These are phyloP conservation scores for Albifimbria verrucaria DNA, from an alignment of 2,329 filamentous ascomycete genomes.

Conservation along the genomic window DNA sequence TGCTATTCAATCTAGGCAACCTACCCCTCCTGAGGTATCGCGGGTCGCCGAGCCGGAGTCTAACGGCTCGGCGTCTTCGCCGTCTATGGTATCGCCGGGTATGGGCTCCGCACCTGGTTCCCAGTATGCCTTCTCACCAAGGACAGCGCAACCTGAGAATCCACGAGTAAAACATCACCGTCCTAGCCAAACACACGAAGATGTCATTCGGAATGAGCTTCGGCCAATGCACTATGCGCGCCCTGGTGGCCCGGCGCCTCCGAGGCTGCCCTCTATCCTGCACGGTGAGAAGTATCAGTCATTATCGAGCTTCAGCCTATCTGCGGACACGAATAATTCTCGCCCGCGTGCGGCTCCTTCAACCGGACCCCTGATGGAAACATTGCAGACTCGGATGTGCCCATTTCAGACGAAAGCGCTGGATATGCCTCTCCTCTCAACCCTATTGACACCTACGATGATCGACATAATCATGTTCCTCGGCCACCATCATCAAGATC, in stretches of 20 bases:
- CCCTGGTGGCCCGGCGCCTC: background rate
- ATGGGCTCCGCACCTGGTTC: background rate
- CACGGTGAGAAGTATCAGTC: background rate
- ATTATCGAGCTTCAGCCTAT: background rate
- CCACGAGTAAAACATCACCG: background rate
- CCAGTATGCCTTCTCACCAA: background rate
- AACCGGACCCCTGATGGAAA: background rate
- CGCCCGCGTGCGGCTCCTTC: background rate
- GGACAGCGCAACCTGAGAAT: background rate
- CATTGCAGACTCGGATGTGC: slow-evolving; percentile 14
- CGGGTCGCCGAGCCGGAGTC: slow-evolving; percentile 4
- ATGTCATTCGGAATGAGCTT: background rate
- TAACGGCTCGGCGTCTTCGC: slow-evolving; percentile 1
- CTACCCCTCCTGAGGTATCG: background rate
- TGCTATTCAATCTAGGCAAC: background rate
- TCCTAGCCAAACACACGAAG: background rate
- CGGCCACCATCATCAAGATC: background rate
- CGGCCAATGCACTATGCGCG: background rate
- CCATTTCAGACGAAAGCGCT: slow-evolving; percentile 23
- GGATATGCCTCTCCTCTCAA: slow-evolving; percentile 24
- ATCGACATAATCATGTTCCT: background rate
- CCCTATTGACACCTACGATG: slow-evolving; percentile 4
- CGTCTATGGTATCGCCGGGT: background rate
- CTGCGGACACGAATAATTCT: background rate
- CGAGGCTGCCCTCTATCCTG: background rate